phyloP scores from a whole-genome alignment of 495 filamentous ascomycete genomes.

The Penicillium simplicissimum region DNA sequence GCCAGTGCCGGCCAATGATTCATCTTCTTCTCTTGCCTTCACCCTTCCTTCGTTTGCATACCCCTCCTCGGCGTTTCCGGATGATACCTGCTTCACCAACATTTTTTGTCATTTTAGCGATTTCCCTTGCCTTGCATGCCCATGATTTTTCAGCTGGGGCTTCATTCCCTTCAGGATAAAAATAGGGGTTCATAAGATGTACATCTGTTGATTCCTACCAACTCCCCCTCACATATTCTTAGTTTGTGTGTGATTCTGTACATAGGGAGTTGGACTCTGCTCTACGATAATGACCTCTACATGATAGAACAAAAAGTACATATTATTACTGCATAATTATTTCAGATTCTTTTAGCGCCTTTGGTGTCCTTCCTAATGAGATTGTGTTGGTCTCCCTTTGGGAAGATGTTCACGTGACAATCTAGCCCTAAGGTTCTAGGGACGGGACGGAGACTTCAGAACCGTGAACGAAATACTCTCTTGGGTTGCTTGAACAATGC shows the following conservation, averaged over 20 bases:
- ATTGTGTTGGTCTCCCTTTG: neutral
- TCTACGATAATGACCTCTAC: constrained; percentile 27
- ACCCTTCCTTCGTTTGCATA: constrained; percentile 21
- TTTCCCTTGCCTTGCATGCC: neutral
- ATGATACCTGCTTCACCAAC: constrained; percentile 11
- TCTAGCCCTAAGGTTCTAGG: neutral
- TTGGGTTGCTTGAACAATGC: neutral
- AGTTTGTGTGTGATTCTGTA: constrained; percentile 14
- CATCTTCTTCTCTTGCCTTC: neutral
- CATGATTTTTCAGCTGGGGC: neutral
- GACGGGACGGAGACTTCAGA: neutral
- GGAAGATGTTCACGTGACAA: neutral
- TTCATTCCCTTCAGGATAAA: constrained; percentile 1
- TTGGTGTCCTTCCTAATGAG: neutral
- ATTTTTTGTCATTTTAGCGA: neutral
- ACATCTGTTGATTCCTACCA: constrained; percentile 9
- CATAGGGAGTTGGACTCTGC: constrained; percentile 18
- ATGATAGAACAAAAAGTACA: constrained; percentile 19
- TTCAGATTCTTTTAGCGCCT: neutral
- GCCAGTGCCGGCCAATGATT: constrained; percentile 35
- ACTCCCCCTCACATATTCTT: constrained; percentile 4
- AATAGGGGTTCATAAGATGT: constrained; percentile 8
- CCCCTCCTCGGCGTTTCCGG: constrained; percentile 19
- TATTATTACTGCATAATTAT: constrained; percentile 1
- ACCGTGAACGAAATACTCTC: neutral